Evolutionary conservation across 148 eudicot species (phyloP).

Genomic region (Talinum fruticosum): DNA sequence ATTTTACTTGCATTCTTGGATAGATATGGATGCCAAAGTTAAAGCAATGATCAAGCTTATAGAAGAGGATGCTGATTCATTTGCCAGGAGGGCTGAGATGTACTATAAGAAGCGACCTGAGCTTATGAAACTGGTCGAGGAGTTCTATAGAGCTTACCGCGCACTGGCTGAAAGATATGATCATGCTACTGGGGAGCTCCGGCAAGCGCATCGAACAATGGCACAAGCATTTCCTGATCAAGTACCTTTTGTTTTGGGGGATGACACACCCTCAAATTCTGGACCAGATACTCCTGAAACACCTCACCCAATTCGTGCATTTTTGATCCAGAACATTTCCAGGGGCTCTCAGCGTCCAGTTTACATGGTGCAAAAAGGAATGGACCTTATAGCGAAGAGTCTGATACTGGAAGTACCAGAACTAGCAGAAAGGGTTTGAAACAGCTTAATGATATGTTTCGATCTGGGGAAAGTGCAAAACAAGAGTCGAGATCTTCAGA

Average conservation of each 20-base stretch:
- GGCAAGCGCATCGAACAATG: conserved; percentile 84
- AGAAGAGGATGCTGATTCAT: conserved; percentile 99
- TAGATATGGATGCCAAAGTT: conserved; percentile 93
- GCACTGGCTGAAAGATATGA: conserved; percentile 94
- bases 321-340: conserved; percentile 42
- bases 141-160: conserved; percentile 95
- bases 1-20: conserved; percentile 4
- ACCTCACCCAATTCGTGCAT: conserved; percentile 36
- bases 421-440: conserved; percentile 58
- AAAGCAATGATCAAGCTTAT: conserved; percentile 95
- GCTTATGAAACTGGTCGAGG: conserved; percentile 95
- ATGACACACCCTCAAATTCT: conserved; percentile 60
- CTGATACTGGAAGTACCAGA: conserved; percentile 28
- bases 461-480: conserved; percentile 26
- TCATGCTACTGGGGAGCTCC: conserved; percentile 96
- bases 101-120: conserved; percentile 97
- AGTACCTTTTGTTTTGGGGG: conserved; percentile 50
- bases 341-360: conserved; percentile 25
- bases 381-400: neutral
- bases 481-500: conserved; percentile 34
- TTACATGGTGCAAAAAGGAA: neutral
- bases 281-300: conserved; percentile 50
- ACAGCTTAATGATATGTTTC: conserved; percentile 65
- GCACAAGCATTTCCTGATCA: conserved; percentile 82
- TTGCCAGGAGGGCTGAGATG: conserved; percentile 99